Base-by-base conservation (phyloP, 2,329 filamentous ascomycete species). In the Ophiostoma piceae region DNA sequence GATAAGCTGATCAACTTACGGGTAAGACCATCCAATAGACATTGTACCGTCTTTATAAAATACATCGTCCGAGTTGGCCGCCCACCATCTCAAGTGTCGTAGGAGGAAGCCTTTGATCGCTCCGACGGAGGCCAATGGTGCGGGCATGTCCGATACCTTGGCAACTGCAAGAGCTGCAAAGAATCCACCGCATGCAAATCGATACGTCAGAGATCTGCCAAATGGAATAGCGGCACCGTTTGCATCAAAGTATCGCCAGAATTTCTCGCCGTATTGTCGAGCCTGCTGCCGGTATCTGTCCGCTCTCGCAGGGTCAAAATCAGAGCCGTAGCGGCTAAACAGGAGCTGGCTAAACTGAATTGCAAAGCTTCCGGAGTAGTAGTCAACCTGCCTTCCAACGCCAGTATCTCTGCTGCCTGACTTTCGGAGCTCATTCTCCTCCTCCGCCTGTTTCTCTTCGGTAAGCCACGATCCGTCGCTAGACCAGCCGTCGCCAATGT, bases 11-110 rank as follows among this genome's bases (percentile, higher is more conserved):
- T 26, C 51, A 14, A 70, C 73, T 69, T 32, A 74, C 72, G 75
- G 74, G 64, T 77, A 77, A 7, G 74, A 60, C 71, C 72, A 76
- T 4, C 74, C 81, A 32, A 83, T 82, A 4, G 78, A 82, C 69
- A 83, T 62, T 0, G 81, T 82, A 7, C 81, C 81, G 67, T 83
- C 81, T 1, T 76, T 32, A 68, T 79, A 76, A 75, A 82, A 82
- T 6, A 82, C 77, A 62, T 80, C 77, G 5, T 69, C 47, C 2
- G 75, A 74, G 39, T 76, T 72, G 22, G 75, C 75, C 0, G 75
- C 73, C 81, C 81, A 83, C 79, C 79, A 82, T 3, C 81, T 77
- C 47, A 82, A 77, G 68, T 83, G 80, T 0, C 81, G 79, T 1
- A 82, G 74, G 0, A 83, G 75, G 29, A 82, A 76, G 0, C 81